These are phyloP conservation scores for Bolboschoenus planiculmis DNA, from an alignment of 176 grass and related monocot genomes.

Conservation along the genomic window DNA sequence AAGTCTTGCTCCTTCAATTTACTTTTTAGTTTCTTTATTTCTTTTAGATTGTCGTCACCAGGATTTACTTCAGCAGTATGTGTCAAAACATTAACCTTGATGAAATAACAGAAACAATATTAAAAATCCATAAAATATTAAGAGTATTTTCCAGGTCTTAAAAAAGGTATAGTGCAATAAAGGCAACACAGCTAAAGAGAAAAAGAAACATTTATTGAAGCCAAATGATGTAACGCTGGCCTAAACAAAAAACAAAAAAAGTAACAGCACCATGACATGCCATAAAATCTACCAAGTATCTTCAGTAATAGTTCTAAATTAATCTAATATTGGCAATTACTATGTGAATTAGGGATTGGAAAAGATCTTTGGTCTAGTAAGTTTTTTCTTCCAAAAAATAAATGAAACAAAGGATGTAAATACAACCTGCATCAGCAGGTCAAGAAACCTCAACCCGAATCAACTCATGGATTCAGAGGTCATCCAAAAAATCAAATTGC, in stretches of 20 bases:
- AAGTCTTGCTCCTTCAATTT: conserved; percentile 39
- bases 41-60: background rate
- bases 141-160: background rate
- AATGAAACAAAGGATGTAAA: background rate
- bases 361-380: background rate
- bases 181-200: background rate
- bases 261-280: background rate
- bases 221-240: background rate
- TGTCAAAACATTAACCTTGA: conserved; percentile 67
- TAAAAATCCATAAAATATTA: background rate
- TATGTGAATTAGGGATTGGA: background rate
- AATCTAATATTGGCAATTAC: background rate
- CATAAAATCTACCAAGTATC: background rate
- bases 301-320: background rate
- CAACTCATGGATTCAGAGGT: background rate
- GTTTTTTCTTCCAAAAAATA: background rate
- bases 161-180: background rate
- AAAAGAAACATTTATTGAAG: background rate
- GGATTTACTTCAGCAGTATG: conserved; percentile 44
- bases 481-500: background rate
- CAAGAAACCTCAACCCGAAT: background rate
- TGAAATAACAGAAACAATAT: conserved; percentile 12
- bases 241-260: background rate
- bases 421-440: background rate
- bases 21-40: conserved; percentile 39